Conservation (phyloP, 495 filamentous ascomycete species). For the Oidiodendron maius region DNA sequence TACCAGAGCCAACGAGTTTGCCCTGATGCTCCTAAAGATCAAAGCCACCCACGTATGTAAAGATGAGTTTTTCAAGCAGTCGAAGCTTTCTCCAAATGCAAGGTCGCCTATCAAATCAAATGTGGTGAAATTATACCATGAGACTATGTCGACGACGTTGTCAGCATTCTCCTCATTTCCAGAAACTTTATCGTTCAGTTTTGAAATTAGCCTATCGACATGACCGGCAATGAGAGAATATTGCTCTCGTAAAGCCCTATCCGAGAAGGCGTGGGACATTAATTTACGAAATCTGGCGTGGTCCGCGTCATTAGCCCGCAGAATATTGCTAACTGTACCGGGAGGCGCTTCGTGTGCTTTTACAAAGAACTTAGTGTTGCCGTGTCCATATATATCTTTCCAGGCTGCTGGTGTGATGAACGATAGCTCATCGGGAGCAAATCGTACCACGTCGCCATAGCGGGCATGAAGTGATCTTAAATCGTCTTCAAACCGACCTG, state of each 20-base stretch:
- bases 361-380: conserved; percentile 1
- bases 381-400: conserved; percentile 11
- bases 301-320: conserved; percentile 30
- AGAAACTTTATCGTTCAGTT: no score
- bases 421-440: conserved; percentile 13
- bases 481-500: conserved; percentile 6
- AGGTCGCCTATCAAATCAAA: conserved; percentile 59
- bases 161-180: neutral
- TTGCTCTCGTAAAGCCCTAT: conserved; percentile 39
- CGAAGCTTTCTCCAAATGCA: conserved; percentile 45
- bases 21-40: conserved; percentile 27
- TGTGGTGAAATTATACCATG: conserved; percentile 45
- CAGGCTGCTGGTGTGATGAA: conserved; percentile 5
- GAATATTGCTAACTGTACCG: neutral
- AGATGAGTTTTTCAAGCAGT: conserved; percentile 37
- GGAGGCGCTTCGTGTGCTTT: neutral
- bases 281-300: conserved; percentile 41
- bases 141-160: conserved; percentile 30
- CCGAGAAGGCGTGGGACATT: conserved; percentile 43
- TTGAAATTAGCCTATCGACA: neutral
- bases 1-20: neutral
- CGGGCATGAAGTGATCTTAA: conserved; percentile 14
- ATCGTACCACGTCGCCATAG: conserved; percentile 21
- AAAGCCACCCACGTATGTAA: conserved; percentile 39
- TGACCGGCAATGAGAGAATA: conserved; percentile 23